Conservation (phyloP, 768 basidiomycete species). For the Clavaria fumosa region DNA sequence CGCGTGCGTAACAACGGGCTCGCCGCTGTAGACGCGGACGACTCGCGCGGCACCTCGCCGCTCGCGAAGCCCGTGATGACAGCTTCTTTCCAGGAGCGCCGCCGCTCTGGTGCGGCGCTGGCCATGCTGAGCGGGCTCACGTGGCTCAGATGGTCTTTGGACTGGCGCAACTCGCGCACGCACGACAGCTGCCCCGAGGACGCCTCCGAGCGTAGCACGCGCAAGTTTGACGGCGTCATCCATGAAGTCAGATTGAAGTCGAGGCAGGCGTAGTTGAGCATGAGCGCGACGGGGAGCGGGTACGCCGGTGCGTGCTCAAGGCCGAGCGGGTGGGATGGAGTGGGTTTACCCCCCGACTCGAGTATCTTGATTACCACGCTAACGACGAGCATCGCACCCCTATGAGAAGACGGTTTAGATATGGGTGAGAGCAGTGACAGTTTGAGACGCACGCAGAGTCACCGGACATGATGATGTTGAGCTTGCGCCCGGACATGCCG, state of each 20-base stretch:
- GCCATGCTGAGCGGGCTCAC: slow-evolving; percentile 88
- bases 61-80: slow-evolving; percentile 32
- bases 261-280: slow-evolving; percentile 81
- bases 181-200: slow-evolving; percentile 70
- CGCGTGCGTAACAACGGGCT: slow-evolving; percentile 10
- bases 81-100: slow-evolving; percentile 45
- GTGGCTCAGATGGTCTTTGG: slow-evolving; percentile 83
- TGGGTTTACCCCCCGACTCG: slow-evolving; percentile 35
- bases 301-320: slow-evolving; percentile 31
- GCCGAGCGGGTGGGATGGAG: slow-evolving; percentile 19
- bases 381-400: slow-evolving; percentile 78
- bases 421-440: background rate
- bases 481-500: slow-evolving; percentile 73
- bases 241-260: slow-evolving; percentile 99
- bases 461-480: slow-evolving; percentile 71
- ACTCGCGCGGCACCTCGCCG: slow-evolving; percentile 14
- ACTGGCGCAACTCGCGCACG: slow-evolving; percentile 50
- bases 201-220: slow-evolving; percentile 75
- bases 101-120: slow-evolving; percentile 44
- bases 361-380: slow-evolving; percentile 77
- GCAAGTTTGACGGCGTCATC: slow-evolving; percentile 78
- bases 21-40: background rate
- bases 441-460: slow-evolving; percentile 93
- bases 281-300: slow-evolving; percentile 64
- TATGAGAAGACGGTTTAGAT: slow-evolving; percentile 19